These are phyloP conservation scores for Pythium brassicae DNA, from an alignment of 352 stramenopile genomes.

Conservation along the genomic window DNA sequence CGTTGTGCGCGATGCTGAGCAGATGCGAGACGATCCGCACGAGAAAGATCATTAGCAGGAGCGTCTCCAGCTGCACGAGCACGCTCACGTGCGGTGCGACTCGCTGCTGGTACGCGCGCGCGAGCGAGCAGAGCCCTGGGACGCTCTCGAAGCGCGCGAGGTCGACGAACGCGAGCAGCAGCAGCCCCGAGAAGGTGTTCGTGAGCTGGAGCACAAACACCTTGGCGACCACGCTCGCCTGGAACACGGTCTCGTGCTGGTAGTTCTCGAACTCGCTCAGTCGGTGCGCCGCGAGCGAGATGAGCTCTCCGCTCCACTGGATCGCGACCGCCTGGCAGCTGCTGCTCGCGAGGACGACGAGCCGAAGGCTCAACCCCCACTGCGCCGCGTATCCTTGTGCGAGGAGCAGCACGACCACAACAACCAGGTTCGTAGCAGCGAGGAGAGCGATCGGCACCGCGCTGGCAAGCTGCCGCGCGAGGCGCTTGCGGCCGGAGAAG, in stretches of 20 bases:
- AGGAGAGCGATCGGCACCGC: conserved; percentile 18
- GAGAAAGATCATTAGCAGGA: conserved; percentile 31
- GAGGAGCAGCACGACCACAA: conserved; percentile 27
- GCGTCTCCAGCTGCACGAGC: conserved; percentile 37
- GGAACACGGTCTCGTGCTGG: conserved; percentile 18
- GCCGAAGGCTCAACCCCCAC: conserved; percentile 17
- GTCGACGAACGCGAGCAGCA: conserved; percentile 27
- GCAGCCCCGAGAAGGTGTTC: conserved; percentile 32
- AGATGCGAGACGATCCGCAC: conserved; percentile 20
- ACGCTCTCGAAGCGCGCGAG: background rate
- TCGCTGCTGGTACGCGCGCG: conserved; percentile 8
- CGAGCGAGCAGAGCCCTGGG: conserved; percentile 1
- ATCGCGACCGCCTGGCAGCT: conserved; percentile 18
- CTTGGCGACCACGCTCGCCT: conserved; percentile 29
- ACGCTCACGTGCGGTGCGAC: conserved; percentile 18
- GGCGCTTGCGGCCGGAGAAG: conserved; percentile 10
- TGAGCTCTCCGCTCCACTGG: conserved; percentile 23
- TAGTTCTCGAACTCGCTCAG: conserved; percentile 36
- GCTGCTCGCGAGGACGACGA: conserved; percentile 27
- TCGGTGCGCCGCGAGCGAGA: conserved; percentile 19
- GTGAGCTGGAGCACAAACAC: conserved; percentile 37
- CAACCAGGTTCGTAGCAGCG: conserved; percentile 15
- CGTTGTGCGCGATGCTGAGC: conserved; percentile 12
- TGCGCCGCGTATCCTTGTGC: conserved; percentile 20
- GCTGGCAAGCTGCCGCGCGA: conserved; percentile 15